Evolutionary conservation across 257 asterid species (phyloP), one percentile per base, ranked within the genome.

Genomic region (Petrea volubilis): DNA sequence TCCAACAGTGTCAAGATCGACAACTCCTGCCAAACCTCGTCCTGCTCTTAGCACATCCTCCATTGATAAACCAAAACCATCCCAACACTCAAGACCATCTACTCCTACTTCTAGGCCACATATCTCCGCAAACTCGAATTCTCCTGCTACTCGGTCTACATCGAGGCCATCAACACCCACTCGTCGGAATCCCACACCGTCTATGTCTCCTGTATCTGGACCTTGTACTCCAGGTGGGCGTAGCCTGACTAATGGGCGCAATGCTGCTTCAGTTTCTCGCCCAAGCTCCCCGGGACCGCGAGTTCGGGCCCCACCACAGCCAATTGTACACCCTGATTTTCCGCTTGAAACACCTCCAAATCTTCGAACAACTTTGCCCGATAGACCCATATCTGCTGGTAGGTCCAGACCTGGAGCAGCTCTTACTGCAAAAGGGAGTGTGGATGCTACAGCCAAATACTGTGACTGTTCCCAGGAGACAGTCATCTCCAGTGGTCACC

Each of bases 81-180:
- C 94, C 61, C 95, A 82, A 77, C 85, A 79, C 82, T 90, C 98
- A 21, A 87, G 99, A 73, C 98, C 99, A 67, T 92, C 99, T 79
- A 95, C 99, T 77, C 99, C 99, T 71, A 92, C 83, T 62, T 88
- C 99, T 25, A 85, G 98, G 87, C 78, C 96, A 61, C 98, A 85
- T 67, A 74, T 84, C 49, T 69, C 96, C 13, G 82, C 86, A 63
- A 86, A 82, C 71, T 18, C 71, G 75, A 90, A 55, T 75, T 73
- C 95, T 51, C 82, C 87, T 57, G 74, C 86, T 72, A 13, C 78
- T 71, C 86, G 96, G 60, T 72, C 93, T 63, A 70, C 86, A 67
- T 90, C 99, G 13, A 86, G 99, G 82, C 94, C 99, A 68, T 95
- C 96, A 70, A 95, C 99, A 33, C 99, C 99, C 72, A 90, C 96